A percentile compares a stretch with the other conserved stretches of the same genome.
Conservation (phyloP, 2,329 filamentous ascomycete species). For the Aspergillus oerlinghausenensis region DNA sequence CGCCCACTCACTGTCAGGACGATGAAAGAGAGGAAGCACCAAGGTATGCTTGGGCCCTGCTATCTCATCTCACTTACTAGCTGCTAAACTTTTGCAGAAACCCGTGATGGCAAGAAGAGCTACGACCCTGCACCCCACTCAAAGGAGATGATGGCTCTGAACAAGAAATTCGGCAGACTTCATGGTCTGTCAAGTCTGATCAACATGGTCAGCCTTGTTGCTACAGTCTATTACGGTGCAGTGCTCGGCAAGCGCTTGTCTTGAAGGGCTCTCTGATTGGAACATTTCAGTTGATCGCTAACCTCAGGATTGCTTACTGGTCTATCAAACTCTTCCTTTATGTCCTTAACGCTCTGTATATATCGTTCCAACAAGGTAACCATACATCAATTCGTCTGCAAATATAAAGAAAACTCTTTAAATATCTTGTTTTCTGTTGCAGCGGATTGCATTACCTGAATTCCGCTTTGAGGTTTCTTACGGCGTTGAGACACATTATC, state of each 20-base stretch:
- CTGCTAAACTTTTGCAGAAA: conserved; percentile 50
- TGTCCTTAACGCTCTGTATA: background rate
- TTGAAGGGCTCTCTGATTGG: background rate
- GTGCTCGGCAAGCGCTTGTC: conserved; percentile 54
- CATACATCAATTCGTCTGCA: background rate
- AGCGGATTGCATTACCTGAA: background rate
- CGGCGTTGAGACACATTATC: background rate
- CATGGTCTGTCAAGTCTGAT: conserved; percentile 78
- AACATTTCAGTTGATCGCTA: background rate
- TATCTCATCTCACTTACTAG: background rate
- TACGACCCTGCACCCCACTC: conserved; percentile 76
- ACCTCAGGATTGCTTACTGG: background rate
- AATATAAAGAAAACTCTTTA: background rate
- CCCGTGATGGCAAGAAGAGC: conserved; percentile 81
- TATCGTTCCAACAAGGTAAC: background rate
- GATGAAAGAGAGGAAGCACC: conserved; percentile 71
- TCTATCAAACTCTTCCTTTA: background rate
- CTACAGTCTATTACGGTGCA: conserved; percentile 72
- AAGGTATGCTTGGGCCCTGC: conserved; percentile 55
- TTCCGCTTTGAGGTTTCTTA: background rate
- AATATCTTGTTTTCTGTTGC: background rate
- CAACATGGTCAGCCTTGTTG: conserved; percentile 67
- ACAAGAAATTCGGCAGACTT: conserved; percentile 70
- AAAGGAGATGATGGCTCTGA: conserved; percentile 74
- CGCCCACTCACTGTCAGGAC: conserved; percentile 70